A percentile compares a stretch with the other conserved stretches of the same genome.
These are phyloP conservation scores for Hemisphaericaspora lyxosophila DNA, from an alignment of 1,139 yeast genomes.

Conservation along the genomic window DNA sequence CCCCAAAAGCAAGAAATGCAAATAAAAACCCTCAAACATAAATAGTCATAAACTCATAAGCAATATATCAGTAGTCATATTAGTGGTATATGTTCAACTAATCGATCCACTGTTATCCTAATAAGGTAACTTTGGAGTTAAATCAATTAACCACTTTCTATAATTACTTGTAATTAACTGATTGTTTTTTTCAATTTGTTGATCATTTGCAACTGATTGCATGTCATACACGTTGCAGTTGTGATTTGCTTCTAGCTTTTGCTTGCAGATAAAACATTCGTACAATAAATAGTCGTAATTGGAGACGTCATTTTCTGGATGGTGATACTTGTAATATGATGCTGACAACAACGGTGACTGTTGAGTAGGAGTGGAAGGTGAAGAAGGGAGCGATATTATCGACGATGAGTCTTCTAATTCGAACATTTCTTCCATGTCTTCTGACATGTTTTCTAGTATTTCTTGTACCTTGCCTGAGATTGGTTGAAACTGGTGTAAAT, in stretches of 20 bases:
- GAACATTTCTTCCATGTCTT: slow-evolving; percentile 5
- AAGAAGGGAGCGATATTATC: slow-evolving; percentile 1
- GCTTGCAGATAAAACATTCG: slow-evolving; percentile 17
- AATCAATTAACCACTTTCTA: slow-evolving; percentile 27
- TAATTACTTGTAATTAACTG: slow-evolving; percentile 25
- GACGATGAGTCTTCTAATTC: slow-evolving; percentile 6
- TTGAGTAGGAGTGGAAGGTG: slow-evolving; percentile 3
- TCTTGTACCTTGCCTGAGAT: background rate
- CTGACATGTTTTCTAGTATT: background rate
- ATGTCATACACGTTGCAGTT: slow-evolving; percentile 1
- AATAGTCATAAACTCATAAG: background rate
- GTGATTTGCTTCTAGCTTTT: slow-evolving; percentile 7
- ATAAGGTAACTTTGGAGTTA: slow-evolving; percentile 16
- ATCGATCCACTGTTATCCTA: slow-evolving; percentile 2
- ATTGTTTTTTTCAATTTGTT: slow-evolving; percentile 16
- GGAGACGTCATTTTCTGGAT: slow-evolving; percentile 3
- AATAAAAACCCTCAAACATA: background rate
- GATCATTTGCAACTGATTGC: slow-evolving; percentile 6
- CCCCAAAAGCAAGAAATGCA: background rate
- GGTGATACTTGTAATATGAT: slow-evolving; percentile 3
- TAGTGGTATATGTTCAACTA: background rate
- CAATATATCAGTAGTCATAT: background rate
- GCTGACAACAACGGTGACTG: slow-evolving; percentile 6
- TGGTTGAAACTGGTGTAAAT: too few species aligned
- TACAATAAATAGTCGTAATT: slow-evolving; percentile 10